A percentile compares a stretch with the other conserved stretches of the same genome.
Conservation (phyloP, 306 rosid species). For the Pyrus pyrifolia region DNA sequence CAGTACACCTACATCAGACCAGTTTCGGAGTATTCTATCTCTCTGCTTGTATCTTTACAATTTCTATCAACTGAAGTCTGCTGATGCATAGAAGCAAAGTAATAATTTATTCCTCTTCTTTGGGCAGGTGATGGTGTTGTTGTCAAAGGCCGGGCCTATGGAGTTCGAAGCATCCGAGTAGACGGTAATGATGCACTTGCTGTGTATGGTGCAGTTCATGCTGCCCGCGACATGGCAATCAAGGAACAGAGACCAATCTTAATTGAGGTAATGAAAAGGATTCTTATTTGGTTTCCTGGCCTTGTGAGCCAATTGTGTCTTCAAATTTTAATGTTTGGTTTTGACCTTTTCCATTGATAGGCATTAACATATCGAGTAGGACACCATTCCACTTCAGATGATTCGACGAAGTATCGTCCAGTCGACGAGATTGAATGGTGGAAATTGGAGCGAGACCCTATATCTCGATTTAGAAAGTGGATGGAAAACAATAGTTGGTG, state of each 20-base stretch:
- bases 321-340: background rate
- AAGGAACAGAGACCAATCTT: slow-evolving; percentile 67
- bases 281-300: background rate
- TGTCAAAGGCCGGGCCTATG: slow-evolving; percentile 76
- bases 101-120: background rate
- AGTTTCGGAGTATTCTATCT: slow-evolving; percentile 66
- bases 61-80: slow-evolving; percentile 3
- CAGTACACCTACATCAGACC: slow-evolving; percentile 90
- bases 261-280: slow-evolving; percentile 56
- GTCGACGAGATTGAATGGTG: slow-evolving; percentile 74
- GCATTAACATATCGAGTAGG: slow-evolving; percentile 91
- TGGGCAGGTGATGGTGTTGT: slow-evolving; percentile 81
- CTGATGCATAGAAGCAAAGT: slow-evolving; percentile 2
- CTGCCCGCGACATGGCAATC: slow-evolving; percentile 82
- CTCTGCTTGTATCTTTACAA: slow-evolving; percentile 2
- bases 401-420: slow-evolving; percentile 86
- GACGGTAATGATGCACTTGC: slow-evolving; percentile 95
- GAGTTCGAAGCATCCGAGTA: slow-evolving; percentile 77
- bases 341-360: slow-evolving; percentile 30
- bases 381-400: slow-evolving; percentile 96
- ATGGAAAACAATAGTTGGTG: slow-evolving; percentile 84
- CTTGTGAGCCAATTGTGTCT: background rate
- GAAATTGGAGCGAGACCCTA: slow-evolving; percentile 64
- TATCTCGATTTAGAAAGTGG: slow-evolving; percentile 84
- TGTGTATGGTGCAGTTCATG: slow-evolving; percentile 58